These are phyloP conservation scores for Leccinum rimulosum DNA, from an alignment of 768 basidiomycete genomes.

Conservation along the genomic window DNA sequence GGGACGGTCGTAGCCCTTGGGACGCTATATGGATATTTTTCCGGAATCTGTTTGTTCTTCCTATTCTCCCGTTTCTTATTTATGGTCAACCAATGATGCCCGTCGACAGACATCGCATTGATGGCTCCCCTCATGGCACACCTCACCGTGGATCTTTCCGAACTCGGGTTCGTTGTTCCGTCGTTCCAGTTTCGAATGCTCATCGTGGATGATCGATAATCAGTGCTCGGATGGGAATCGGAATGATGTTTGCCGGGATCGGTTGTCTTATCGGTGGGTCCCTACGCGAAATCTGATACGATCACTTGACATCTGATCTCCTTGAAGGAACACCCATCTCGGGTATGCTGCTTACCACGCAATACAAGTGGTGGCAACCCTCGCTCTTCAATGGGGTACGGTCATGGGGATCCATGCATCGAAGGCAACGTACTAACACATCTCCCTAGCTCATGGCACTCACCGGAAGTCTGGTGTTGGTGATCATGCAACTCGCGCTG, in stretches of 20 bases:
- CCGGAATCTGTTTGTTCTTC: conserved; percentile 36
- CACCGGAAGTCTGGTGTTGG: conserved; percentile 1
- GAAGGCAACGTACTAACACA: background rate
- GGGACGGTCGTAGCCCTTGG: conserved; percentile 38
- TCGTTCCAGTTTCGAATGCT: background rate
- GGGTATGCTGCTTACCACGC: conserved; percentile 49
- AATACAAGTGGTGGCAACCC: conserved; percentile 56
- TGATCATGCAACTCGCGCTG: conserved; percentile 9
- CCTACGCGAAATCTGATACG: background rate
- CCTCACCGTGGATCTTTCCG: conserved; percentile 33
- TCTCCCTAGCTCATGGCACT: conserved; percentile 9
- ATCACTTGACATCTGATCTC: background rate
- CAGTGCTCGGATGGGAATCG: background rate
- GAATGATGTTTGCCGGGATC: conserved; percentile 10
- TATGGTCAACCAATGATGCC: background rate
- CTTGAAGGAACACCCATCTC: conserved; percentile 50
- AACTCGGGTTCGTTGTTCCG: conserved; percentile 40
- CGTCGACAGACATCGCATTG: conserved; percentile 32
- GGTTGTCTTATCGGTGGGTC: conserved; percentile 24
- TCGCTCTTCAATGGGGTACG: conserved; percentile 49
- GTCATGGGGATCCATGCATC: background rate
- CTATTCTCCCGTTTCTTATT: background rate
- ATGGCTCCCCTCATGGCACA: conserved; percentile 35
- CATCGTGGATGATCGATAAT: background rate
- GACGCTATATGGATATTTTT: conserved; percentile 46